Evolutionary conservation across 768 basidiomycete species (phyloP).

Genomic region (Mycena haematopus): DNA sequence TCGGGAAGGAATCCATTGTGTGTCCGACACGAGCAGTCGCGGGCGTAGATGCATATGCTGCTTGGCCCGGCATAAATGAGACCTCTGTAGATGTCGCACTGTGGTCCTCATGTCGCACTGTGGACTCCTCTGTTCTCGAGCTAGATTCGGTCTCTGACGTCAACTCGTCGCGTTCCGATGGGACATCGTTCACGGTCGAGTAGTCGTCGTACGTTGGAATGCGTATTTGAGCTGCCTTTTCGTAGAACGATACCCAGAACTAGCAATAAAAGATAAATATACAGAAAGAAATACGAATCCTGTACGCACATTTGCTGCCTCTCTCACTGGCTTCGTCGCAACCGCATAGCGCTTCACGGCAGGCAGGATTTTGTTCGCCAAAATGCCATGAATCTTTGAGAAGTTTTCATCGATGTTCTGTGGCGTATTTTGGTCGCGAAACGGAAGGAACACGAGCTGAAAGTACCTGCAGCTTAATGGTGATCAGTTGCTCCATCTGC

Average conservation of each 20-base stretch:
- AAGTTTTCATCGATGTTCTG: conserved; percentile 95
- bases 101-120: conserved; percentile 41
- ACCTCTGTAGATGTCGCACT: conserved; percentile 64
- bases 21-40: conserved; percentile 53
- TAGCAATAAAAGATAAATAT: conserved; percentile 36
- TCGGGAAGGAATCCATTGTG: conserved; percentile 45
- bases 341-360: conserved; percentile 90
- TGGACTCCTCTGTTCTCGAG: conserved; percentile 26
- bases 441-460: conserved; percentile 6
- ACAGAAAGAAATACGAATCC: background rate
- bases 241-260: conserved; percentile 99
- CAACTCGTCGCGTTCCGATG: conserved; percentile 46
- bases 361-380: conserved; percentile 83
- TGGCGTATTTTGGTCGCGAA: conserved; percentile 8
- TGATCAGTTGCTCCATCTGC: conserved; percentile 95
- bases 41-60: conserved; percentile 81
- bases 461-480: conserved; percentile 84
- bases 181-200: conserved; percentile 59
- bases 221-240: conserved; percentile 88
- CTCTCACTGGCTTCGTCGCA: conserved; percentile 85
- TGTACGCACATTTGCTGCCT: conserved; percentile 82
- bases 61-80: conserved; percentile 78
- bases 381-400: conserved; percentile 83
- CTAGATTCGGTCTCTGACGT: conserved; percentile 37
- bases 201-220: conserved; percentile 78